These are phyloP conservation scores for Porogramme epimiltina DNA, from an alignment of 1,284 basidiomycete species.

Conservation along the genomic window DNA sequence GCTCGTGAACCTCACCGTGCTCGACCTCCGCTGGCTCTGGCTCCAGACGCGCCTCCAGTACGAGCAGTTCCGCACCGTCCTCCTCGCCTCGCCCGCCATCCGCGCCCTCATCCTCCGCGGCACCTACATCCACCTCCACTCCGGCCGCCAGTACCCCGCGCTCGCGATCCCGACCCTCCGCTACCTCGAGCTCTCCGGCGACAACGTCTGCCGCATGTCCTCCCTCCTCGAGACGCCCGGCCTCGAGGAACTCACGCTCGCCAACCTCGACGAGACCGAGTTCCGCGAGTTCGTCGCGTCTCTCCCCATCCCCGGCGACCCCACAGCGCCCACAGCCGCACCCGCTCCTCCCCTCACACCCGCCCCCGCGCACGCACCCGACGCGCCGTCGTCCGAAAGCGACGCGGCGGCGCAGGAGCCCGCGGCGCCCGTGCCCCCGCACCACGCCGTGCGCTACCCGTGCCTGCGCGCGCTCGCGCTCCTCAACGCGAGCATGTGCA, in stretches of 20 bases:
- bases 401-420: neutral
- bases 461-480: slow-evolving; percentile 22
- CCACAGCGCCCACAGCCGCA: neutral
- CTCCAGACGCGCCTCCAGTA: slow-evolving; percentile 26
- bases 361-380: too few species aligned
- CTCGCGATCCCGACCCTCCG: slow-evolving; percentile 25
- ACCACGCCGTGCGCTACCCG: slow-evolving; percentile 16
- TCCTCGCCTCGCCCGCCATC: slow-evolving; percentile 25
- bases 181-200: slow-evolving; percentile 30
- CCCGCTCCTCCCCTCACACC: too few species aligned
- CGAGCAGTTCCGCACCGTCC: slow-evolving; percentile 24
- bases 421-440: too few species aligned
- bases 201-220: slow-evolving; percentile 29
- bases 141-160: slow-evolving; percentile 19
- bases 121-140: slow-evolving; percentile 27
- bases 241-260: slow-evolving; percentile 27
- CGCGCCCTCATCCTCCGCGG: slow-evolving; percentile 29
- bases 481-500: slow-evolving; percentile 27
- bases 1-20: slow-evolving; percentile 21
- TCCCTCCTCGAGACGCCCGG: slow-evolving; percentile 26
- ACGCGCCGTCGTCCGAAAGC: neutral
- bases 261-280: slow-evolving; percentile 32
- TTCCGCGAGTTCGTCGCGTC: slow-evolving; percentile 30
- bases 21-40: slow-evolving; percentile 32
- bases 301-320: slow-evolving; percentile 13